Evolutionary conservation across 345 rosid species (phyloP).

Genomic region (Dovyalis caffra): DNA sequence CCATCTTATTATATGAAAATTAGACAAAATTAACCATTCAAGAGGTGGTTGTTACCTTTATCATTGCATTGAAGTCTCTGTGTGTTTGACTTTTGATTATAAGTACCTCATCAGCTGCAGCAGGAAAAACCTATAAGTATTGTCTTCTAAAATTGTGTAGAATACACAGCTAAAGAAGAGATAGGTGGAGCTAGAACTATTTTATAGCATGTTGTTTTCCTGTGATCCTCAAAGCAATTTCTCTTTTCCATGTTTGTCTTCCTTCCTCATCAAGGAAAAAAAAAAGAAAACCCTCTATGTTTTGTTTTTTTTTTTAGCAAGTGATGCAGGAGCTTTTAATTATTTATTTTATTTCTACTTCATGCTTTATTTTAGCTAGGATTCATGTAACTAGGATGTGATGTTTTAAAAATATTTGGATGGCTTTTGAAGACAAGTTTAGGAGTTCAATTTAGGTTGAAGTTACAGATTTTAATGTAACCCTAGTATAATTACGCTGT

Average conservation of each 20-base stretch:
- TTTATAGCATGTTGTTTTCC: not conserved
- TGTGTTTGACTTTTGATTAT: conserved; percentile 91
- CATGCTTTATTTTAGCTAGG: not conserved
- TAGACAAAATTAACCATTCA: not conserved
- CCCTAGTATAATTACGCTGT: not conserved
- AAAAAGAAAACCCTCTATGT: not conserved
- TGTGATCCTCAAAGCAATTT: not conserved
- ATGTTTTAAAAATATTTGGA: not conserved
- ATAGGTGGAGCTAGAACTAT: conserved; percentile 6
- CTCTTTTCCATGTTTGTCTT: not conserved
- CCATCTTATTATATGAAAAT: not conserved
- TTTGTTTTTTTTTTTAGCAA: not conserved
- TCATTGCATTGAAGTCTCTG: conserved; percentile 85
- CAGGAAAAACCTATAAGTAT: conserved; percentile 16
- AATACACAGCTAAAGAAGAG: not conserved
- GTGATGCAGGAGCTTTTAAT: not conserved
- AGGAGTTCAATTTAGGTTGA: not conserved
- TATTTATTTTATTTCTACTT: not conserved
- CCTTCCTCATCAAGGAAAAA: not conserved
- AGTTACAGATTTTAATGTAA: no score
- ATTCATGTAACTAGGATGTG: not conserved
- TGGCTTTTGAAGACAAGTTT: not conserved
- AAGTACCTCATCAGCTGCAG: conserved; percentile 87
- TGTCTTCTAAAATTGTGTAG: not conserved
- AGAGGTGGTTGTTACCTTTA: conserved; percentile 56